Conservation (phyloP, 352 stramenopile genomes). For the Phytophthora europaea region DNA sequence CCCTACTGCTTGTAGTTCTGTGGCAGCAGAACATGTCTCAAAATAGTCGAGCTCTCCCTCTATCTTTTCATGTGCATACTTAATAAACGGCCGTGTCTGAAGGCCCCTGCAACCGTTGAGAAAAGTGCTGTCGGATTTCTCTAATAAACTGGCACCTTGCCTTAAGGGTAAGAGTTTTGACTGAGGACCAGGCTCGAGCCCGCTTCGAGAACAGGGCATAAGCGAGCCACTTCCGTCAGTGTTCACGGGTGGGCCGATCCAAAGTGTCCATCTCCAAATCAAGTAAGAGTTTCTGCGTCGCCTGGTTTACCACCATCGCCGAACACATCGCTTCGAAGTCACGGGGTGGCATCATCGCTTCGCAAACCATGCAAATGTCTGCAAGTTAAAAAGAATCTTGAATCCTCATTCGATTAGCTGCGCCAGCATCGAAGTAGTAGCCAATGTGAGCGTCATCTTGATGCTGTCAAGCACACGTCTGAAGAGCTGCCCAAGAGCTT, state of each 20-base stretch:
- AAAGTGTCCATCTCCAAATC: not conserved
- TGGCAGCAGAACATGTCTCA: no score
- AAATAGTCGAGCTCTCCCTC: no score
- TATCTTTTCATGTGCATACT: no score
- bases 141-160: no score
- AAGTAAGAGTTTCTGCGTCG: not conserved
- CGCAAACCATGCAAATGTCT: not conserved
- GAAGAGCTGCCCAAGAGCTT: not conserved
- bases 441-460: not conserved
- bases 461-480: not conserved
- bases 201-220: not conserved
- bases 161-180: not conserved
- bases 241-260: not conserved
- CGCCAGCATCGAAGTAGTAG: not conserved
- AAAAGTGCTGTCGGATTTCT: no score
- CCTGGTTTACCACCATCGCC: not conserved
- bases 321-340: not conserved
- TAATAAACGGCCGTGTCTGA: no score
- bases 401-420: not conserved
- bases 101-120: no score
- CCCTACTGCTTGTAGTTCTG: no score
- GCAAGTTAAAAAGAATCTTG: not conserved
- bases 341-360: not conserved
- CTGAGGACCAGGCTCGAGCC: not conserved
- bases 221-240: not conserved